Evolutionary conservation across 176 grass and related monocot genomes (phyloP).

Genomic region (bread wheat (Triticum aestivum)): DNA sequence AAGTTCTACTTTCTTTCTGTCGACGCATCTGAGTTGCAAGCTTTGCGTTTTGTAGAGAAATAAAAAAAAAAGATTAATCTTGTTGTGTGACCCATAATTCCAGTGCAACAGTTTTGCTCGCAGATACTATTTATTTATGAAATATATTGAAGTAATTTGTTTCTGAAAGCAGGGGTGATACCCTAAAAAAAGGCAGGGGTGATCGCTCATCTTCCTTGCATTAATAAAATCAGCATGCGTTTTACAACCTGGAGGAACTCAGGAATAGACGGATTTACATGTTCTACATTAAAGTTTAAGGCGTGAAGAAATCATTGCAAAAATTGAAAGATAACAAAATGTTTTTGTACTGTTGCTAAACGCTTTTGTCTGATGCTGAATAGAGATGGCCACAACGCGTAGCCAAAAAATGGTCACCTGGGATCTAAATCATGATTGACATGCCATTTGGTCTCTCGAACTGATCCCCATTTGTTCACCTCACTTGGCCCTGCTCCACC

Average conservation of each 20-base stretch:
- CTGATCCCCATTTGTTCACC: background rate
- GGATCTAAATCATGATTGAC: background rate
- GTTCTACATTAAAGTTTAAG: background rate
- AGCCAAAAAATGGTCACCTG: background rate
- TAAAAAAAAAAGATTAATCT: background rate
- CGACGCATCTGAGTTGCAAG: no score
- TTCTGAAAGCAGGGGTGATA: background rate
- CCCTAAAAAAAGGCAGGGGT: no score
- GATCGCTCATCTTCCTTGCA: background rate
- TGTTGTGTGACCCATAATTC: background rate
- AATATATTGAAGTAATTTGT: background rate
- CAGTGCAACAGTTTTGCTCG: background rate
- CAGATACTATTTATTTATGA: background rate
- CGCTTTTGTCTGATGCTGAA: background rate
- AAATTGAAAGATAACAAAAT: background rate
- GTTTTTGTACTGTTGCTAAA: background rate
- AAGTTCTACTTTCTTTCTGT: background rate
- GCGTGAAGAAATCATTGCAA: background rate
- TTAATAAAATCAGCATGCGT: background rate
- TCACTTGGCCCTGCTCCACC: background rate
- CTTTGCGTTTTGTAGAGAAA: no score
- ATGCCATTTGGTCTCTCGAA: background rate
- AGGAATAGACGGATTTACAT: background rate
- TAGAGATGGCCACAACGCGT: background rate
- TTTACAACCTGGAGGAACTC: background rate